Percentiles rank a stretch among this genome's conserved stretches.
These are phyloP conservation scores for Helianthus tuberosus DNA, from an alignment of 129 eudicot species.

Conservation along the genomic window DNA sequence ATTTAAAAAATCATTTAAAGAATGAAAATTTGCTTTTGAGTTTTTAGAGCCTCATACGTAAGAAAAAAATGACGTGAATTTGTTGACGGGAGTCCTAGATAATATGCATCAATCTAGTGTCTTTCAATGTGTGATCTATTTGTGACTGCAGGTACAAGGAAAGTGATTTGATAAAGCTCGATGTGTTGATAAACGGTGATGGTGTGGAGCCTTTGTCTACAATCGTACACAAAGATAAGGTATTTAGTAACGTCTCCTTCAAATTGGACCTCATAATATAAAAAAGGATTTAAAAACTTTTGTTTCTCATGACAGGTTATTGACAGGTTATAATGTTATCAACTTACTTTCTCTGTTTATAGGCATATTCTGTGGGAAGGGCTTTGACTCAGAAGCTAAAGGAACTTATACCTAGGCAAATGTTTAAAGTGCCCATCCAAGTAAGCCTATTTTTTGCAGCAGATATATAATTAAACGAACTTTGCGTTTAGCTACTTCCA, in stretches of 20 bases:
- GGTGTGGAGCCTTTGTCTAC: slow-evolving; percentile 93
- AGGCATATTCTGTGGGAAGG: slow-evolving; percentile 97
- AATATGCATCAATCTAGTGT: slow-evolving; percentile 7
- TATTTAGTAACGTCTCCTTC: slow-evolving; percentile 26
- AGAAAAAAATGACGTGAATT: neutral
- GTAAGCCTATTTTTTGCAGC: slow-evolving; percentile 37
- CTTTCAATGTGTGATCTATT: slow-evolving; percentile 3
- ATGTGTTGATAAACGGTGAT: slow-evolving; percentile 90
- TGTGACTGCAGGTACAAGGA: slow-evolving; percentile 64
- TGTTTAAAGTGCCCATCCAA: slow-evolving; percentile 98
- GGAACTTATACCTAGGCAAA: slow-evolving; percentile 97
- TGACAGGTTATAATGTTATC: too few relatives aligned
- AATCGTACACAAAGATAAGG: slow-evolving; percentile 96
- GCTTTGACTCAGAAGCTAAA: slow-evolving; percentile 96
- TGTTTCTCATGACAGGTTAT: neutral
- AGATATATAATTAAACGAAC: slow-evolving; percentile 2
- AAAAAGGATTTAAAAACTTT: neutral
- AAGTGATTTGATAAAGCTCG: slow-evolving; percentile 90
- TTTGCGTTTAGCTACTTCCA: neutral
- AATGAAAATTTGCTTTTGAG: neutral
- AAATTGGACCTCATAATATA: slow-evolving; percentile 12
- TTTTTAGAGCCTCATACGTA: slow-evolving; percentile 5
- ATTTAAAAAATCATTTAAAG: neutral
- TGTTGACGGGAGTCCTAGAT: slow-evolving; percentile 18
- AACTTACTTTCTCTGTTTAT: slow-evolving; percentile 16